A percentile compares a stretch with the other conserved stretches of the same genome.
phyloP scores from a whole-genome alignment of 768 basidiomycete species.

The Plicaturopsis crispa region DNA sequence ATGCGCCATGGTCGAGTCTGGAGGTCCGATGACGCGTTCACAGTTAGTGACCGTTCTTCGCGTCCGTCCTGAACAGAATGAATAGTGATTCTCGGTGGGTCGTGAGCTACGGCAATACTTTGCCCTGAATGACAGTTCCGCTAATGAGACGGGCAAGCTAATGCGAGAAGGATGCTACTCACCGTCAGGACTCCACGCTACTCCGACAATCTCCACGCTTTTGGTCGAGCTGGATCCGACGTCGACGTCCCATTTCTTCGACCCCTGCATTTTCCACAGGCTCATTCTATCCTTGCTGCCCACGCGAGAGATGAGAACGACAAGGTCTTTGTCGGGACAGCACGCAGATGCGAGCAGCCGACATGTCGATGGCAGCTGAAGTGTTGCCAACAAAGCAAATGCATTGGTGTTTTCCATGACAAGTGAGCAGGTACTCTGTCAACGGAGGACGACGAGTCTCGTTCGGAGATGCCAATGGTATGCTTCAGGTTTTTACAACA shows the following conservation, averaged over 20 bases:
- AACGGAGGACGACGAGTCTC: too few species aligned
- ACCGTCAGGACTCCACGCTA: conserved; percentile 86
- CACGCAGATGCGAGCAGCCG: conserved; percentile 60
- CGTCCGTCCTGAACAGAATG: conserved; percentile 77
- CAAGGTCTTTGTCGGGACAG: conserved; percentile 80
- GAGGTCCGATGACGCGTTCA: conserved; percentile 17
- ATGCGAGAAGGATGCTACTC: conserved; percentile 11
- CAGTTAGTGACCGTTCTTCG: conserved; percentile 35
- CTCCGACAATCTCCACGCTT: conserved; percentile 43
- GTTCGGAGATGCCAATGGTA: too few species aligned
- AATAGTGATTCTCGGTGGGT: conserved; percentile 60
- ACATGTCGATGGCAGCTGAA: conserved; percentile 49
- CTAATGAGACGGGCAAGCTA: not conserved
- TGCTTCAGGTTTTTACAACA: too few species aligned
- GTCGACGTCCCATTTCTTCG: conserved; percentile 78
- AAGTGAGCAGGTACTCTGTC: too few species aligned
- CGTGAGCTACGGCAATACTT: conserved; percentile 62
- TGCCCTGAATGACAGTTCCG: conserved; percentile 36
- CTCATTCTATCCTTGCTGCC: conserved; percentile 64
- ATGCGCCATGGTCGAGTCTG: conserved; percentile 21
- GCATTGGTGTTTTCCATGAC: conserved; percentile 37
- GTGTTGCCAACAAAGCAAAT: conserved; percentile 49
- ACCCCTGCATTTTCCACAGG: conserved; percentile 76
- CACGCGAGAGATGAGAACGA: conserved; percentile 58
- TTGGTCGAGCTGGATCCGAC: conserved; percentile 38